Conservation (phyloP, 192 early-diverging fungal species). For the Backusella luteola region DNA sequence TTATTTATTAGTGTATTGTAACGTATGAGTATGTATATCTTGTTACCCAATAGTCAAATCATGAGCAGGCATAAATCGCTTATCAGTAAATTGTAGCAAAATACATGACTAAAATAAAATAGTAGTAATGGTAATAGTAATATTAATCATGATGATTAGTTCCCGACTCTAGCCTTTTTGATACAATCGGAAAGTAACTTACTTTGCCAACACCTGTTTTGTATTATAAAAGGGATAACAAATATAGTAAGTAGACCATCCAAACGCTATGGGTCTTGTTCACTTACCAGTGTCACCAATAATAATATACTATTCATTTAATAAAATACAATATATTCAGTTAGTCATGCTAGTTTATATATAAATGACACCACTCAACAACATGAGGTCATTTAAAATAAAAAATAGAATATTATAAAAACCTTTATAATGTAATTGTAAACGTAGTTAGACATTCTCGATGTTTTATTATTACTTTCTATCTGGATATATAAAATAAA, state of each 20-base stretch:
- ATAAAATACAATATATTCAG: neutral
- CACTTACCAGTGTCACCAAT: conserved; percentile 75
- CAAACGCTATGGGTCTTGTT: neutral
- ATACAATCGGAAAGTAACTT: conserved; percentile 3
- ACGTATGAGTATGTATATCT: neutral
- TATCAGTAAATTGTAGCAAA: conserved; percentile 81
- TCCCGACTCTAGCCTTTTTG: neutral
- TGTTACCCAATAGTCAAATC: conserved; percentile 78
- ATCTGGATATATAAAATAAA: neutral
- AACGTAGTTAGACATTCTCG: conserved; percentile 44
- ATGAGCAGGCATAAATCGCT: conserved; percentile 78
- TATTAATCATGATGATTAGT: neutral
- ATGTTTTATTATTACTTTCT: neutral
- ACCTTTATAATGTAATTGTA: conserved; percentile 69
- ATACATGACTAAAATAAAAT: conserved; percentile 59
- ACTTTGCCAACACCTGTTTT: conserved; percentile 75
- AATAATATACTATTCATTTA: conserved; percentile 69
- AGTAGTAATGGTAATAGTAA: neutral
- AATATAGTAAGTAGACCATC: neutral
- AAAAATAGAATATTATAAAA: conserved; percentile 3
- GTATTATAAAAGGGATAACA: neutral
- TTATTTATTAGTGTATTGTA: too few species aligned
- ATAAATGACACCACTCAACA: neutral
- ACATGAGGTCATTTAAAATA: neutral
- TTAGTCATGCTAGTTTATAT: neutral